Evolutionary conservation across 192 early-diverging fungal genomes (phyloP), one percentile per base, ranked within the genome.

Genomic region (Coemansia sp.): DNA sequence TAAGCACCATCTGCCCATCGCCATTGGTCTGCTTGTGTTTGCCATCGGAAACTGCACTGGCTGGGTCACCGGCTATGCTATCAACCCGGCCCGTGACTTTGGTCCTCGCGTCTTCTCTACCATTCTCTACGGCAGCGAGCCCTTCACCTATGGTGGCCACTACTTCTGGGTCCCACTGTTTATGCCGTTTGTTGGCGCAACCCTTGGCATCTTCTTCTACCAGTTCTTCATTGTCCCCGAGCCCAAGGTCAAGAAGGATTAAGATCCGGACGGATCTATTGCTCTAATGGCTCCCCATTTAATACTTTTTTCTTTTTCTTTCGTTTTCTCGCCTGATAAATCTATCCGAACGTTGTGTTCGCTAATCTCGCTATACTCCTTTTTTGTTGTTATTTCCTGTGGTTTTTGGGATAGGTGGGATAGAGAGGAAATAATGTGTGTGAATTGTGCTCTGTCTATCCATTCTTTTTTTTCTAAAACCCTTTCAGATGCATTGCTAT

Each of bases 1-100:
- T 38, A 84, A 81, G 57, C 79, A 84, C 71, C 64, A 82, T 37
- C 58, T 78, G 23, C 86, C 90, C 9, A 64, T 90, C 16, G 79
- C 86, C 65, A 84, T 90, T 57, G 89, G 87, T 56, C 69, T 92
- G 21, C 61, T 86, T 47, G 75, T 92, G 15, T 74, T 86, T 40
- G 77, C 84, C 56, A 90, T 92, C 39, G 87, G 86, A 23, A 85
- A 80, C 67, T 88, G 86, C 42, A 84, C 88, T 21, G 88, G 87
- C 32, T 89, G 82, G 70, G 82, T 86, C 74, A 90, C 89, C 21
- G 87, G 88, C 44, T 89, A 87, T 52, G 87, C 86, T 45, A 81
- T 93, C 58, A 93, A 93, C 70, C 89, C 89, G 54, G 92, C 92
- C 7, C 86, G 92, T 80, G 92, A 93, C 76, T 81, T 92, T 73